Evolutionary conservation across 2,329 filamentous ascomycete genomes (phyloP), one percentile per base, ranked within the genome.

Genomic region (Cordyceps cateniannulata): DNA sequence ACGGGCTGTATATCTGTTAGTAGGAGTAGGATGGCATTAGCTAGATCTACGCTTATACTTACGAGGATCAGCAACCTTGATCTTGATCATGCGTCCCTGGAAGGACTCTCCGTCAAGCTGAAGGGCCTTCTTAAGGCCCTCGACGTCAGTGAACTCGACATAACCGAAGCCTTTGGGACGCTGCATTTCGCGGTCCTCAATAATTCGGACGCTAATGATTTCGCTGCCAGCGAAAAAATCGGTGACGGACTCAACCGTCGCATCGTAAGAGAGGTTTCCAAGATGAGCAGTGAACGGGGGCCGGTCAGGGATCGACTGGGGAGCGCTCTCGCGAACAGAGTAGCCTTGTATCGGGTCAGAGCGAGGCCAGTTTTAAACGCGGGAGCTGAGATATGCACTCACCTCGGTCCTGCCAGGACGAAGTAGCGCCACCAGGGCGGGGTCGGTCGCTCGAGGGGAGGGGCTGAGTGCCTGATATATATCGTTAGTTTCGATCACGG

Each of bases 131-230:
- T 96, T 96, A 70, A 99, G 80, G 62, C 93, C 93, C 54, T 98
- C 93, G 49, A 95, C 79, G 56, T 86, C 88, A 66, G 82, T 86
- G 70, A 99, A 99, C 75, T 99, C 95, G 66, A 96, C 93, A 74
- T 99, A 99, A 64, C 93, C 95, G 70, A 99, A 99, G 53, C 95
- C 95, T 81, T 99, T 99, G 66, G 95, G 95, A 71, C 93, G 92
- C 75, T 89, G 86, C 72, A 95, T 89, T 74, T 96, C 83, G 72
- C 93, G 95, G 77, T 99, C 96, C 79, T 97, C 93, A 65, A 99
- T 96, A 69, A 99, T 92, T 70, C 95, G 90, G 66, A 99, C 91
- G 72, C 86, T 97, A 66, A 89, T 89, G 68, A 97, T 88, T 65
- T 91, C 84, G 75, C 93, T 97, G 61, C 83, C 90, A 57, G 81